A percentile compares a stretch with the other conserved stretches of the same genome.
Conservation (phyloP, 805 yeast genomes). For the Scheffersomyces spartinae region DNA sequence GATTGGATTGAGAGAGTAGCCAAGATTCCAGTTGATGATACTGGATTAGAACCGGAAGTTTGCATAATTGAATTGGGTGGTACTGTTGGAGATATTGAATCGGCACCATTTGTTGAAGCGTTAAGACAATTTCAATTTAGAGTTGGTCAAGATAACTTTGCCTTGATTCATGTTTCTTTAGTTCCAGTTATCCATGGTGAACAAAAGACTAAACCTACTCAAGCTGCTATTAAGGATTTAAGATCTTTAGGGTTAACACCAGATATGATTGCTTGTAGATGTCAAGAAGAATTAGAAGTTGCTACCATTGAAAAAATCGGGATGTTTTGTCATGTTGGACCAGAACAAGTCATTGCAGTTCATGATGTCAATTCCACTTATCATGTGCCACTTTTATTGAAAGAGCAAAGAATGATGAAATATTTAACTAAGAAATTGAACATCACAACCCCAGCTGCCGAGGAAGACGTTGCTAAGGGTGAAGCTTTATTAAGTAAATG, state of each 20-base stretch:
- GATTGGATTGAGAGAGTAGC: slow-evolving; percentile 97
- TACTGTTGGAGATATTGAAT: slow-evolving; percentile 98
- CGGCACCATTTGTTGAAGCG: slow-evolving; percentile 98
- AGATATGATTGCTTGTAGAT: slow-evolving; percentile 96
- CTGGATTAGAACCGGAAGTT: slow-evolving; percentile 85
- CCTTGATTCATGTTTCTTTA: slow-evolving; percentile 89
- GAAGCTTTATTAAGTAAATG: slow-evolving; percentile 59
- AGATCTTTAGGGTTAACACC: slow-evolving; percentile 92
- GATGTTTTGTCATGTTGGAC: slow-evolving; percentile 98
- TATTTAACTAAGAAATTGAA: slow-evolving; percentile 58
- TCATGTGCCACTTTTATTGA: slow-evolving; percentile 87
- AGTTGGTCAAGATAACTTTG: slow-evolving; percentile 89
- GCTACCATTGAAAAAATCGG: slow-evolving; percentile 93
- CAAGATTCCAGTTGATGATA: slow-evolving; percentile 79
- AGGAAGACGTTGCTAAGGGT: slow-evolving; percentile 55
- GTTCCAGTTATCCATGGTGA: slow-evolving; percentile 98
- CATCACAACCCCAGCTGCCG: slow-evolving; percentile 20
- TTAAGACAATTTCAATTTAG: slow-evolving; percentile 97
- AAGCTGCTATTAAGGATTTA: slow-evolving; percentile 95
- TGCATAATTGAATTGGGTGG: slow-evolving; percentile 98
- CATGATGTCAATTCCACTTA: slow-evolving; percentile 95
- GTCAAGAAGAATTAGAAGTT: slow-evolving; percentile 68
- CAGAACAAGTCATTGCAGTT: slow-evolving; percentile 94
- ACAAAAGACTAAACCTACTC: slow-evolving; percentile 98
- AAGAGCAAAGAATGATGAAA: slow-evolving; percentile 75